Conservation (phyloP, 768 basidiomycete genomes). For the Kwoniella mangroviensis region DNA sequence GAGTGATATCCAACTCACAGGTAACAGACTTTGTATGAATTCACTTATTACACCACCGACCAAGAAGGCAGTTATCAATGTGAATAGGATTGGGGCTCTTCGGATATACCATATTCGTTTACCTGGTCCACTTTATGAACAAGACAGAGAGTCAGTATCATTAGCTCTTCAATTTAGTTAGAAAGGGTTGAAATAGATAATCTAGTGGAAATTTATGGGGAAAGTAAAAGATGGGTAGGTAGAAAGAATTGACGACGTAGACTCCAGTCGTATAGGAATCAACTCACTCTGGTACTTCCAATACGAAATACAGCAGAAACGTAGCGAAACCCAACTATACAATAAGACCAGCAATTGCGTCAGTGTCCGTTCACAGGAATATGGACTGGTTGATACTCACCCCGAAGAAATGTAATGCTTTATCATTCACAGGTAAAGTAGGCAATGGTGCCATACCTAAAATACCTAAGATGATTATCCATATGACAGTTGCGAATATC, state of each 20-base stretch:
- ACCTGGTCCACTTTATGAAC: slow-evolving; percentile 29
- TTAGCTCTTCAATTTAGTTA: too few relatives aligned
- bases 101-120: slow-evolving; percentile 56
- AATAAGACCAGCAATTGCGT: too few relatives aligned
- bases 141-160: neutral
- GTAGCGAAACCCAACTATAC: slow-evolving; percentile 54
- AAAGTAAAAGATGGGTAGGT: neutral
- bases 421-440: slow-evolving; percentile 53
- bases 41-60: slow-evolving; percentile 52
- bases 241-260: slow-evolving; percentile 2
- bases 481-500: slow-evolving; percentile 49
- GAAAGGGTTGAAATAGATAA: too few relatives aligned
- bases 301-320: slow-evolving; percentile 54
- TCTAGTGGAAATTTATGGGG: neutral
- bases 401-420: slow-evolving; percentile 57
- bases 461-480: slow-evolving; percentile 52
- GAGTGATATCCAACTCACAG: slow-evolving; percentile 38
- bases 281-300: slow-evolving; percentile 56
- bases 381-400: slow-evolving; percentile 28
- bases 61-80: slow-evolving; percentile 45
- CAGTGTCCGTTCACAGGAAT: too few relatives aligned
- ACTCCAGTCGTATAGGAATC: neutral
- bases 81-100: slow-evolving; percentile 50
- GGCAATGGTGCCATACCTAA: slow-evolving; percentile 55
- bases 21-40: slow-evolving; percentile 49